phyloP scores from a whole-genome alignment of 2,329 filamentous ascomycete species.

The Diaporthe sp. region DNA sequence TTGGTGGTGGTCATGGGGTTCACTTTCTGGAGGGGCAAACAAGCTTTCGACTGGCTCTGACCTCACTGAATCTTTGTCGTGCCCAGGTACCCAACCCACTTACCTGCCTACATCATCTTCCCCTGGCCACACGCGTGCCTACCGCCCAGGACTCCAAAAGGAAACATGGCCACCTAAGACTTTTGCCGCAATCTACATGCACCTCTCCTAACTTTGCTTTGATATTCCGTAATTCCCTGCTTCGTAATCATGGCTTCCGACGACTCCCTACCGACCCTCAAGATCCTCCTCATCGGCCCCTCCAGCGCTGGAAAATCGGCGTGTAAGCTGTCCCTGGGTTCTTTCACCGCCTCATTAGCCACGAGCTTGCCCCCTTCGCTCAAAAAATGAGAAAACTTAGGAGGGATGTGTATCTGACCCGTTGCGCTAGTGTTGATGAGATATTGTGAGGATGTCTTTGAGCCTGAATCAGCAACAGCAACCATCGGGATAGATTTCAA shows the following conservation, averaged over 20 bases:
- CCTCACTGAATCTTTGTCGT: conserved; percentile 33
- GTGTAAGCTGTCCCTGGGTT: conserved; percentile 53
- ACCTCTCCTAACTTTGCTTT: neutral
- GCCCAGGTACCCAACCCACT: conserved; percentile 25
- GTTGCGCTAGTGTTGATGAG: conserved; percentile 61
- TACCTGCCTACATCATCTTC: conserved; percentile 24
- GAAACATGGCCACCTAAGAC: neutral
- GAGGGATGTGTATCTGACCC: neutral
- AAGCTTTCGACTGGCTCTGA: conserved; percentile 31
- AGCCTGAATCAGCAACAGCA: conserved; percentile 66
- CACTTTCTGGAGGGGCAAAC: conserved; percentile 31
- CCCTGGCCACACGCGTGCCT: neutral
- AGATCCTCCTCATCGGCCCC: conserved; percentile 69
- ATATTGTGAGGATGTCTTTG: conserved; percentile 71
- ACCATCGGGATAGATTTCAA: conserved; percentile 72
- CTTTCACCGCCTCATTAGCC: conserved; percentile 3
- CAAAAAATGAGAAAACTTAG: neutral
- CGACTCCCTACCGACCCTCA: conserved; percentile 63
- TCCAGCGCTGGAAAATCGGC: conserved; percentile 70
- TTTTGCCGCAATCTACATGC: neutral
- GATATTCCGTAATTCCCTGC: neutral
- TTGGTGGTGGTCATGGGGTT: conserved; percentile 37
- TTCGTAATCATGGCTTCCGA: conserved; percentile 58
- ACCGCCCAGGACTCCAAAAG: neutral
- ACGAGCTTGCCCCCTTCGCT: neutral